Conservation (phyloP, 495 filamentous ascomycete genomes). For the Friedmanniomyces endolithicus region DNA sequence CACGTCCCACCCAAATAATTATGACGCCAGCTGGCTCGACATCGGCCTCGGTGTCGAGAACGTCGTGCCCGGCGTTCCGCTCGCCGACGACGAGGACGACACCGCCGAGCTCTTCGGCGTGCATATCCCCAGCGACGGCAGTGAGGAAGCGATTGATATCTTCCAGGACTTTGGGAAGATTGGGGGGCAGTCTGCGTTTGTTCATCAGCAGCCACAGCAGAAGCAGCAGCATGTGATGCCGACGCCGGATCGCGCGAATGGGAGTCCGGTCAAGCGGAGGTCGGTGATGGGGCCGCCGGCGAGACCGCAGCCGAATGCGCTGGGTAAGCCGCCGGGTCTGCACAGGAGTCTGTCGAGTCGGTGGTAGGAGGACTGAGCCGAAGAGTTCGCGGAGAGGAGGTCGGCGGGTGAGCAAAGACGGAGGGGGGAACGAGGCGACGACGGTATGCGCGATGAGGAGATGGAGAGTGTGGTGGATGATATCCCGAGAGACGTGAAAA, state of each 20-base stretch:
- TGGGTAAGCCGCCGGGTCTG: conserved; percentile 5
- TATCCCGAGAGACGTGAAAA: too few relatives aligned
- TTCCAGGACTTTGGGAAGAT: conserved; percentile 85
- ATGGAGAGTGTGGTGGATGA: too few relatives aligned
- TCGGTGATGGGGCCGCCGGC: conserved; percentile 3
- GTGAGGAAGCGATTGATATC: conserved; percentile 60
- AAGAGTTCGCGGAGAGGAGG: not conserved
- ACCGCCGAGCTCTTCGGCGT: conserved; percentile 50
- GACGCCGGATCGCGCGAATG: conserved; percentile 1
- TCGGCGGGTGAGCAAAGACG: not conserved
- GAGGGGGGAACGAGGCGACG: not conserved
- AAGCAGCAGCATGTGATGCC: not conserved
- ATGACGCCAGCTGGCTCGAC: conserved; percentile 16
- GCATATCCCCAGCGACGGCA: conserved; percentile 42
- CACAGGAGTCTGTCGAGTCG: conserved; percentile 13
- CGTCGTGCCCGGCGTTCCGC: conserved; percentile 30
- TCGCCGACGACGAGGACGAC: conserved; percentile 39
- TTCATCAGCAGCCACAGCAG: not conserved
- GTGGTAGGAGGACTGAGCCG: conserved; percentile 12
- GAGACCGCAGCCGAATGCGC: not conserved
- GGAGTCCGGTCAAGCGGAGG: conserved; percentile 13
- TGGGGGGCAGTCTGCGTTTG: conserved; percentile 30
- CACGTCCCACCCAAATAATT: conserved; percentile 17
- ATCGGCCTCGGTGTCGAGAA: conserved; percentile 10
- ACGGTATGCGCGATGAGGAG: not conserved